Percentiles rank a stretch among this genome's conserved stretches.
Evolutionary conservation across 768 basidiomycete genomes (phyloP).

Genomic region (Phylloporus arenicola): DNA sequence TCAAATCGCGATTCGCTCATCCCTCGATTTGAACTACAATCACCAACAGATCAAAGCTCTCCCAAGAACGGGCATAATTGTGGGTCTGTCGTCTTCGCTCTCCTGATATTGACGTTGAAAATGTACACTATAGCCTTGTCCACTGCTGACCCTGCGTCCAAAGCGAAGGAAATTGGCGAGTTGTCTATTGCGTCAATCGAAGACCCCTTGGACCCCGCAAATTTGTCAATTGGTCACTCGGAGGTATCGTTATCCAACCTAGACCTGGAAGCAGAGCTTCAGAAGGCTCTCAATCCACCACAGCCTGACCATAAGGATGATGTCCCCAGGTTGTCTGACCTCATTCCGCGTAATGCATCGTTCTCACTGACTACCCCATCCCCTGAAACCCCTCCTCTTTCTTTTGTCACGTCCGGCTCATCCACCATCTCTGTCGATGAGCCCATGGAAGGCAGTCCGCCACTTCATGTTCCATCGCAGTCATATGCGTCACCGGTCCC

Average conservation of each 20-base stretch:
- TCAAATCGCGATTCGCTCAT: conserved; percentile 29
- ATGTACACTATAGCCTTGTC: conserved; percentile 7
- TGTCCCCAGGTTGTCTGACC: conserved; percentile 21
- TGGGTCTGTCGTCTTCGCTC: conserved; percentile 8
- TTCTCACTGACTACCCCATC: conserved; percentile 29
- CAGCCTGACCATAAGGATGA: conserved; percentile 7
- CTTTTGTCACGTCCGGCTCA: conserved; percentile 16
- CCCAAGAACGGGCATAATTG: conserved; percentile 14
- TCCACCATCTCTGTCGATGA: conserved; percentile 13
- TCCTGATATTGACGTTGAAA: neutral
- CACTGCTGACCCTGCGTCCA: conserved; percentile 20
- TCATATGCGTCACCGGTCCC: conserved; percentile 3
- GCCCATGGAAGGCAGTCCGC: conserved; percentile 4
- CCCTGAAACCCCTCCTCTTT: conserved; percentile 15
- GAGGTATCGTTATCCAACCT: conserved; percentile 34
- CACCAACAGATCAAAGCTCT: conserved; percentile 16
- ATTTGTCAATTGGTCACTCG: conserved; percentile 33
- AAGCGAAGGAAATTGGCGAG: conserved; percentile 21
- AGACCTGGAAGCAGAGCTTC: conserved; percentile 28
- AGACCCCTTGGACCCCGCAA: conserved; percentile 28
- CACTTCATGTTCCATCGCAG: conserved; percentile 1
- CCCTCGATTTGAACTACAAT: conserved; percentile 30
- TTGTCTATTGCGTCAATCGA: conserved; percentile 26
- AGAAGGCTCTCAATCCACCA: conserved; percentile 15
- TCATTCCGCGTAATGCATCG: conserved; percentile 18